Base-by-base conservation (phyloP, 2,329 filamentous ascomycete species). In the Clarireedia monteithiana region DNA sequence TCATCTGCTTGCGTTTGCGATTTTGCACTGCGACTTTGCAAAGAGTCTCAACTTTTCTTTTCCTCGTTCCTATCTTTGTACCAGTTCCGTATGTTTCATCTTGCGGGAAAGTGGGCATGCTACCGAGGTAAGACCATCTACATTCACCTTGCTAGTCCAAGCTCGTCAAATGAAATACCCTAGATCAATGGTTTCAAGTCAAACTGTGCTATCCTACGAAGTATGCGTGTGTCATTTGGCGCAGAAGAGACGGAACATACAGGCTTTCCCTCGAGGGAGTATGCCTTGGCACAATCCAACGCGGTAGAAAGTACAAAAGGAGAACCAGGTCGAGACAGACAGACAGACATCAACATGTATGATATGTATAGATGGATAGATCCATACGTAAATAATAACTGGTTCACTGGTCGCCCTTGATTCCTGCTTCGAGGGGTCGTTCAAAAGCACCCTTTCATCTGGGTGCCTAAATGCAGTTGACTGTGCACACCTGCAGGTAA, bases 81-180 rank as follows among this genome's bases (percentile, higher is more conserved):
- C 38, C 14, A 40, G 38, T 46, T 46, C 45, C 52, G 53, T 55
- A 50, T 55, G 53, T 50, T 55, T 55, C 53, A 55, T 55, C 39
- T 26, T 45, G 24, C 44, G 30, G 17, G n/a, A 49, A 36, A 36
- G 6, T 23, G 30, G 15, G 17, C 10, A 24, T 15, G 44, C 20
- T 46, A 24, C 44, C 44, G 44, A 46, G 17, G 44, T 46, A 46
- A 20, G 17, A 46, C 44, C 17, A 45, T 20, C 20, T 20, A 6
- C 20, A 46, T 27, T 24, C 39, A 40, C 17, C 14, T 46, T 46
- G 26, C 44, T 46, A 3, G 44, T 10, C n/a, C 6, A 44, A 44
- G 17, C 40, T 44, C n/a, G 20, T 44, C 40, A 44, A 44, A 44
- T 44, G 20, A 23, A 7, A 44, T 44, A 44, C n/a, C 40, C n/a